A percentile compares a stretch with the other conserved stretches of the same genome.
Conservation (phyloP, 2,329 filamentous ascomycete species). For the Podosphaera fusca region DNA sequence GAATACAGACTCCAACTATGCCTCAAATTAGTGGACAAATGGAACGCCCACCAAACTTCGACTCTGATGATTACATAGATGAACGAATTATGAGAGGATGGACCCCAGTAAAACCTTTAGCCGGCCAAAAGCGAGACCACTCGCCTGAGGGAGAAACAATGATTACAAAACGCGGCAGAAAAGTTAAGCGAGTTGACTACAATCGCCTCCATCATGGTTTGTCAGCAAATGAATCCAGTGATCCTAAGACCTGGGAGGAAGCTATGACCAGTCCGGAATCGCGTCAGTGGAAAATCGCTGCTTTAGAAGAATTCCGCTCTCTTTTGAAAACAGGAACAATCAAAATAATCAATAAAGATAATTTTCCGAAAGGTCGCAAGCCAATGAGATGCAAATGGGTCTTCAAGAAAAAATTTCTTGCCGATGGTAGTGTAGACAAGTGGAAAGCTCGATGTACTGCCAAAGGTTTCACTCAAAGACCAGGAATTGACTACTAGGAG, state of each 20-base stretch:
- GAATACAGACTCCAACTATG: too few relatives aligned
- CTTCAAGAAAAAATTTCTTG: neutral
- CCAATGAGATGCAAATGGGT: too few relatives aligned
- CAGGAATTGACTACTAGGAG: too few relatives aligned
- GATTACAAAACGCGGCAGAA: neutral
- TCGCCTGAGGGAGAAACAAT: neutral
- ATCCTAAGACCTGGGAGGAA: neutral
- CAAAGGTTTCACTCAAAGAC: neutral
- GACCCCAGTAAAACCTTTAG: neutral
- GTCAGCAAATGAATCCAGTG: neutral
- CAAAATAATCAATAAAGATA: neutral
- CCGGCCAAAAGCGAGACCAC: neutral
- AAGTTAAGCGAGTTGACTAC: neutral
- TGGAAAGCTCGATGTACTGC: neutral
- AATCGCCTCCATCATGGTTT: neutral
- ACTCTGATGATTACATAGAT: too few relatives aligned
- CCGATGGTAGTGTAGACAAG: neutral
- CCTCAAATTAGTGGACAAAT: too few relatives aligned
- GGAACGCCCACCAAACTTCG: too few relatives aligned
- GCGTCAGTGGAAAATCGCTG: neutral
- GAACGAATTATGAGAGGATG: neutral
- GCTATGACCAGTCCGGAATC: neutral
- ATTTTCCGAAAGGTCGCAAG: neutral
- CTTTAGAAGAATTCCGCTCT: too few relatives aligned
- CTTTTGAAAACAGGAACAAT: neutral